A percentile compares a stretch with the other conserved stretches of the same genome.
phyloP scores from a whole-genome alignment of 2,329 filamentous ascomycete species.

The Ceratocystis destructans region DNA sequence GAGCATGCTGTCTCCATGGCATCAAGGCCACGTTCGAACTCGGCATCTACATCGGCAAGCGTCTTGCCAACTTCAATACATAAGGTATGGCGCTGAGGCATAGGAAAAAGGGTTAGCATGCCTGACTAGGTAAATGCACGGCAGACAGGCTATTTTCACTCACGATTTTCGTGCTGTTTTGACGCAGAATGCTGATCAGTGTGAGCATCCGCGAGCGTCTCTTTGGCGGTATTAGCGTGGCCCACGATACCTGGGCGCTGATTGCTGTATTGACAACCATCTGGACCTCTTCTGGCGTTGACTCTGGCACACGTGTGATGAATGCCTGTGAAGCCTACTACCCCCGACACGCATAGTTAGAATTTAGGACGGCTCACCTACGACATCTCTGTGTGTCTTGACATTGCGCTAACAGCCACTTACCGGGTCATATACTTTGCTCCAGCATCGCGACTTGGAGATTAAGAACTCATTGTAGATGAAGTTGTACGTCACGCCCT shows the following conservation, averaged over 20 bases:
- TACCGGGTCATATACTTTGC: slow-evolving; percentile 21
- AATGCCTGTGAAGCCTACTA: slow-evolving; percentile 20
- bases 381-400: background rate
- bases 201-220: slow-evolving; percentile 11
- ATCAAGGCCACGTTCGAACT: slow-evolving; percentile 22
- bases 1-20: slow-evolving; percentile 21
- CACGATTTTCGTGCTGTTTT: slow-evolving; percentile 17
- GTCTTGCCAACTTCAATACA: slow-evolving; percentile 22
- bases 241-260: slow-evolving; percentile 18
- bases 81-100: slow-evolving; percentile 9
- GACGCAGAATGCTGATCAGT: slow-evolving; percentile 7
- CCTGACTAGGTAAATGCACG: background rate
- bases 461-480: slow-evolving; percentile 20
- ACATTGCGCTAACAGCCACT: background rate
- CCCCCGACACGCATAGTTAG: background rate
- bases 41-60: slow-evolving; percentile 20
- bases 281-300: slow-evolving; percentile 20
- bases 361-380: background rate
- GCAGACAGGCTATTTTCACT: background rate
- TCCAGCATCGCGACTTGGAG: slow-evolving; percentile 21
- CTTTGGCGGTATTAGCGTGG: slow-evolving; percentile 1
- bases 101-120: background rate
- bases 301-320: slow-evolving; percentile 23
- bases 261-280: slow-evolving; percentile 18
- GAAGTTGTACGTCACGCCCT: slow-evolving; percentile 20